These are phyloP conservation scores for Dryas integrifolia DNA, from an alignment of 331 rosid species.

Conservation along the genomic window DNA sequence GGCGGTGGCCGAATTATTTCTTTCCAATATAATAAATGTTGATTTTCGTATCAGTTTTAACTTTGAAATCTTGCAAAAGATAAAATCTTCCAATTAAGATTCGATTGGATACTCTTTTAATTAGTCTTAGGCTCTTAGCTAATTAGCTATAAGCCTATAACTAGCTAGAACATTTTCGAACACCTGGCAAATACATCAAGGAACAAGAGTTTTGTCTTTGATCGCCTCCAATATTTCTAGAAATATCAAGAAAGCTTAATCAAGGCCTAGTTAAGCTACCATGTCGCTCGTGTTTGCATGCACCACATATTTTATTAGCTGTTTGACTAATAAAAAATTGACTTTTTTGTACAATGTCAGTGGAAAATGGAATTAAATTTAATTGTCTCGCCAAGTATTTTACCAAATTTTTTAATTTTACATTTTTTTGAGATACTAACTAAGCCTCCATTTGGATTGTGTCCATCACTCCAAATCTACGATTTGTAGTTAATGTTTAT, in stretches of 20 bases:
- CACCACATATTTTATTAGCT: background rate
- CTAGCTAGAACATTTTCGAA: constrained; percentile 17
- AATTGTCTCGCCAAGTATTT: background rate
- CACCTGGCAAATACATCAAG: background rate
- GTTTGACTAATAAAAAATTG: background rate
- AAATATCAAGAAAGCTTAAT: background rate
- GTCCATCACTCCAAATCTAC: too few relatives aligned
- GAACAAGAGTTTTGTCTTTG: background rate
- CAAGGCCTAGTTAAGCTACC: background rate
- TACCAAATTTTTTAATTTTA: background rate
- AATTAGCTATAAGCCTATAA: background rate
- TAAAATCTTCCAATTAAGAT: background rate
- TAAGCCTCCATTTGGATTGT: too few relatives aligned
- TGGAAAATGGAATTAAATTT: too few relatives aligned
- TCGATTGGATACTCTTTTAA: background rate
- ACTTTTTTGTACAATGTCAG: too few relatives aligned
- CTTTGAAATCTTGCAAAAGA: background rate
- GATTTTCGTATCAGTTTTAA: too few relatives aligned
- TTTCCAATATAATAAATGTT: too few relatives aligned
- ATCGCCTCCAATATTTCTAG: background rate
- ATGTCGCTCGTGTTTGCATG: background rate
- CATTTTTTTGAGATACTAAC: too few relatives aligned
- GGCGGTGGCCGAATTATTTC: too few relatives aligned
- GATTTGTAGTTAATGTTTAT: too few relatives aligned
- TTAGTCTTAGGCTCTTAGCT: too few relatives aligned